Evolutionary conservation across 768 basidiomycete genomes (phyloP), one percentile per base, ranked within the genome.

Genomic region (Botryobasidium botryosum): DNA sequence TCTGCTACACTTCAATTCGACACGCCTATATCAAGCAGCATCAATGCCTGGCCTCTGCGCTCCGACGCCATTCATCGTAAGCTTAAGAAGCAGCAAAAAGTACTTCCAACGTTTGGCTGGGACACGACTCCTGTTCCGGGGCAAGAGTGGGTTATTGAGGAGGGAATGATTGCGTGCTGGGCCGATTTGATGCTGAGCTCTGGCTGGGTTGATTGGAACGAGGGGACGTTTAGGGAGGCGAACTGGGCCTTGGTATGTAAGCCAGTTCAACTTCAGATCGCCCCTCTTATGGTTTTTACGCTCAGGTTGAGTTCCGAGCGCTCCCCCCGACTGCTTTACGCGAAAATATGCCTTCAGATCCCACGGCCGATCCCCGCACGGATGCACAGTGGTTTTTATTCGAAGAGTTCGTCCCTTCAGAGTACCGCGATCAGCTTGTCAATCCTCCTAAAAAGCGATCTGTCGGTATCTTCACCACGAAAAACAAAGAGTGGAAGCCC

Each of bases 321-420:
- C 65, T 80, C 1, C 76, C 83, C 3, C 41, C 49, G 8, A 33
- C 48, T 46, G 20, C 21, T 20, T 39, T 20, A 5, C 13, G 27
- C 18, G 45, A 46, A 20, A 43, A 33, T 39, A 12, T 20, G 12
- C 37, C 20, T 13, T 47, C 46, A n/a, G 47, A 40, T 6, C 25
- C 31, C n/a, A n/a, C n/a, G 4, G 50, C 53, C 2, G 84, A 90
- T 56, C 84, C 84, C 0, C 70, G 88, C n/a, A 79, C 72, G 1
- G 65, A 75, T 1, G 67, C 74, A 0, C 70, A 76, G 0, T 71
- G 86, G 39, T 71, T 94, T 43, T 63, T 96, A 5, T 91, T 87
- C 51, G 90, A 99, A 61, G 94, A 97, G 60, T 83, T 86, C 45
- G 87, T 99, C 3, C 92, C 91, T 0, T 63, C 73, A 31, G 90